Conservation (phyloP, 2,329 filamentous ascomycete species). For the Neoascochyta sp. region DNA sequence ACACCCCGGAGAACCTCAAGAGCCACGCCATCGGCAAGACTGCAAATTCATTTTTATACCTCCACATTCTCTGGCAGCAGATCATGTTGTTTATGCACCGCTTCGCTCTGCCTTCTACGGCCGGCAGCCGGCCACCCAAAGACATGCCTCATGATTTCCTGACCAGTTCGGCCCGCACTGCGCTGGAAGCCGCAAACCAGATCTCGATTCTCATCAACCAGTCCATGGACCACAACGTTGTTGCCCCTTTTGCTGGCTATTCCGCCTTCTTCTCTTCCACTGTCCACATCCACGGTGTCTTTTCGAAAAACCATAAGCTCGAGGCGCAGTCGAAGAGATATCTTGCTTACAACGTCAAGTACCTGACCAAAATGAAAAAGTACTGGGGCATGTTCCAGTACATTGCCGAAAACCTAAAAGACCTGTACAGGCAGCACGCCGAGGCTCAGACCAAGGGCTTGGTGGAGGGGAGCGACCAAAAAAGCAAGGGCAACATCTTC, state of each 20-base stretch:
- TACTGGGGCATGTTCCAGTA: constrained; percentile 99
- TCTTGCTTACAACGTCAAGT: constrained; percentile 81
- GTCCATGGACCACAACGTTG: constrained; percentile 72
- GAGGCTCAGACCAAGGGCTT: constrained; percentile 72
- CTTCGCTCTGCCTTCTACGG: constrained; percentile 70
- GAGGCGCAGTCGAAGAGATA: constrained; percentile 79
- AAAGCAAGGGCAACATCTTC: constrained; percentile 59
- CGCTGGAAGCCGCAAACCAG: constrained; percentile 77
- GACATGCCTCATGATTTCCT: constrained; percentile 77
- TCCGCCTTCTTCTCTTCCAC: constrained; percentile 90
- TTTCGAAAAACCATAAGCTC: constrained; percentile 74
- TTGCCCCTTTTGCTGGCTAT: constrained; percentile 91
- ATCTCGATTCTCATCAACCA: constrained; percentile 83
- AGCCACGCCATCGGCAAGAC: constrained; percentile 79
- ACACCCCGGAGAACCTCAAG: constrained; percentile 76
- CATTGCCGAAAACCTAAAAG: constrained; percentile 87
- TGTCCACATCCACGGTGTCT: constrained; percentile 89
- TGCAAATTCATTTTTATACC: constrained; percentile 86
- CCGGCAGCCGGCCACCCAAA: constrained; percentile 60
- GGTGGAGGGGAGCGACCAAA: constrained; percentile 33
- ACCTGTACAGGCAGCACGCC: constrained; percentile 79
- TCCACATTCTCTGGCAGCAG: constrained; percentile 87
- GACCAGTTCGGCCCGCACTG: constrained; percentile 68
- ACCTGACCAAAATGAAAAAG: constrained; percentile 89
- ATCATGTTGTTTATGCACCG: constrained; percentile 86